phyloP scores from a whole-genome alignment of 768 basidiomycete genomes.

The Lepiota venenata region DNA sequence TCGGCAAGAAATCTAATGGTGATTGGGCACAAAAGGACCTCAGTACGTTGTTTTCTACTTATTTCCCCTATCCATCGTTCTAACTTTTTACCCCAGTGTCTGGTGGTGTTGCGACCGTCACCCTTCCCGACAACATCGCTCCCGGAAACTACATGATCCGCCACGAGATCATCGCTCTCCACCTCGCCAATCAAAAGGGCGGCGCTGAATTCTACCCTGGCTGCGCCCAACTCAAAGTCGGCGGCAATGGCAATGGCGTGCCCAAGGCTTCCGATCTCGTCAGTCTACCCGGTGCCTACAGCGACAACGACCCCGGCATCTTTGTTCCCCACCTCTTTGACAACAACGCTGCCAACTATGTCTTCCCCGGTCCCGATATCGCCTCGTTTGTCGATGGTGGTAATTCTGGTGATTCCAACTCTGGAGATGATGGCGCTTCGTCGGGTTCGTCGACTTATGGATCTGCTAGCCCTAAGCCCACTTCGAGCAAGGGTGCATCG shows the following conservation, averaged over 20 bases:
- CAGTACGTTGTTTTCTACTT: conserved; percentile 33
- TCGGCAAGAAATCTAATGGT: conserved; percentile 35
- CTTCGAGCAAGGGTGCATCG: neutral
- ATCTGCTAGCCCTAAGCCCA: neutral
- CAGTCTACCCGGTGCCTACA: conserved; percentile 71
- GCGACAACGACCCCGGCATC: conserved; percentile 68
- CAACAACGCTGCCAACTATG: conserved; percentile 23
- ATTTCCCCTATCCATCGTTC: neutral
- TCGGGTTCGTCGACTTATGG: conserved; percentile 3
- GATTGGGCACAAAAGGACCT: conserved; percentile 53
- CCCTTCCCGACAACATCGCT: conserved; percentile 48
- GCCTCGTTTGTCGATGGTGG: conserved; percentile 33
- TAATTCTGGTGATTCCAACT: too few species aligned
- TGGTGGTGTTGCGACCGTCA: conserved; percentile 36
- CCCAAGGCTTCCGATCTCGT: conserved; percentile 52
- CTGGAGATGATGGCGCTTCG: conserved; percentile 5
- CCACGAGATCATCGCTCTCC: conserved; percentile 78
- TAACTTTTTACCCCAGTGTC: conserved; percentile 26
- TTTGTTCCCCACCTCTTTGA: conserved; percentile 46
- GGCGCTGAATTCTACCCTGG: conserved; percentile 83
- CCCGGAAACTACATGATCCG: conserved; percentile 75
- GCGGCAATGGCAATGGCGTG: conserved; percentile 48
- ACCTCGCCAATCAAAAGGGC: conserved; percentile 50
- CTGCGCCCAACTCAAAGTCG: conserved; percentile 57
- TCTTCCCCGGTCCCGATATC: conserved; percentile 51